phyloP scores from a whole-genome alignment of 2,329 filamentous ascomycete genomes.

The Aspergillus transmontanensis region DNA sequence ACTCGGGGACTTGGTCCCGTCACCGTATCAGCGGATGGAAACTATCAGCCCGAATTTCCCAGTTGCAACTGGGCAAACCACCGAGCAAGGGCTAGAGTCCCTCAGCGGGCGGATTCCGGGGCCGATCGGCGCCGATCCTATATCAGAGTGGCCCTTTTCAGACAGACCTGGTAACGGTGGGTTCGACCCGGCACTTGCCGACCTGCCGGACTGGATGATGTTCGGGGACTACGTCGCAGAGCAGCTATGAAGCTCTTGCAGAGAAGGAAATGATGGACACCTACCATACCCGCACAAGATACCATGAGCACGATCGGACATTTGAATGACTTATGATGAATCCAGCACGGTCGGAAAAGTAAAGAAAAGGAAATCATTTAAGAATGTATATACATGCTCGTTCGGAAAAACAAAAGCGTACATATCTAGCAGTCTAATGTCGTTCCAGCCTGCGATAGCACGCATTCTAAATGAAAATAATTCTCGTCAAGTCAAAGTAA shows the following conservation, averaged over 20 bases:
- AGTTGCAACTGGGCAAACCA: background rate
- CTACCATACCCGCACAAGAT: background rate
- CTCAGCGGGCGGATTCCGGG: background rate
- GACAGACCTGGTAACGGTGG: conserved; percentile 7
- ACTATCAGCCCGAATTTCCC: background rate
- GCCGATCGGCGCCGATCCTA: conserved; percentile 5
- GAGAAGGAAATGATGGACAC: background rate
- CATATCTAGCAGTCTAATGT: background rate
- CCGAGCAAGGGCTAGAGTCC: background rate
- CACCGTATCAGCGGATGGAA: background rate
- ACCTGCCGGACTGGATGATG: conserved; percentile 30
- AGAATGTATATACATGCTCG: background rate
- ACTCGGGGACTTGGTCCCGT: conserved; percentile 4
- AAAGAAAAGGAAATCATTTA: background rate
- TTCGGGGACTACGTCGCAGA: conserved; percentile 26
- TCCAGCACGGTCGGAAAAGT: background rate
- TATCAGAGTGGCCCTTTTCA: conserved; percentile 22
- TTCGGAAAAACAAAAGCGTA: background rate
- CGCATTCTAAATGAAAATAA: background rate
- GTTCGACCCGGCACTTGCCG: conserved; percentile 19
- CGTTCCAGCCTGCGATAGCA: background rate
- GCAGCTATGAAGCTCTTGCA: conserved; percentile 14
- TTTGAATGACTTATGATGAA: background rate
- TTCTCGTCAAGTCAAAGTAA: background rate
- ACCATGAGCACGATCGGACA: background rate